Base-by-base conservation (phyloP, 2,329 filamentous ascomycete genomes). In the Dothiorella sarmentorum region DNA sequence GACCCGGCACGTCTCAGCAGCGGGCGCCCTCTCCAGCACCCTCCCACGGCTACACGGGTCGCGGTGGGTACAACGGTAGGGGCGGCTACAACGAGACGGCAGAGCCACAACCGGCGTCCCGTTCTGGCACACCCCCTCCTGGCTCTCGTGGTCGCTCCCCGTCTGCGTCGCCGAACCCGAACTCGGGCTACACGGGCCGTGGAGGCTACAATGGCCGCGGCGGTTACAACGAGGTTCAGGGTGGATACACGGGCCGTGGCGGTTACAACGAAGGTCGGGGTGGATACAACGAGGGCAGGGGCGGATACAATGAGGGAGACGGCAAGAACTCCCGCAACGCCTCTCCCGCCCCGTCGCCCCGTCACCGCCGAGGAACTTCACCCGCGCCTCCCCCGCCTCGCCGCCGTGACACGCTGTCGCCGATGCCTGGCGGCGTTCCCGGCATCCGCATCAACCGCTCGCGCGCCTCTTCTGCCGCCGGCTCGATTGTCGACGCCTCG, bases 351-450 rank as follows among this genome's bases (percentile, higher is more conserved):
- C 35, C 57, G 9, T 26, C 42, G 13, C 69, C 69, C 20, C 66
- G 66, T 27, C 69, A 69, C 22, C 67, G 67, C 22, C 65, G 62
- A 7, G 29, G 38, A 3, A 64, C 60, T 15, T 61, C 60, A 11
- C 61, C 65, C 3, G 71, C 68, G 10, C 68, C 68, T 47, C 40
- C 31, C 10, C 24, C 29, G 63, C 66, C 11, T 65, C 67, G 11
- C 68, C 71, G 72, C 17, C 69, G 69, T 18, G 66, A 71, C 11
- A 74, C 72, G 2, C 65, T 74, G 7, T 72, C 70, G 1, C 72
- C 72, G 1, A 71, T 71, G 69, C 71, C 10, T 68, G 69, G 29
- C 52, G 70, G 3, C 15, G 63, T 70, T 15, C 71, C 71, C 13
- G 69, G 67, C 17, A 73, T 73, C 4, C 69, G 69, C 26, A 66